Percentiles rank a stretch among this genome's conserved stretches.
phyloP scores from a whole-genome alignment of 129 eudicot genomes.

The Chrysanthemum lavandulifolium region DNA sequence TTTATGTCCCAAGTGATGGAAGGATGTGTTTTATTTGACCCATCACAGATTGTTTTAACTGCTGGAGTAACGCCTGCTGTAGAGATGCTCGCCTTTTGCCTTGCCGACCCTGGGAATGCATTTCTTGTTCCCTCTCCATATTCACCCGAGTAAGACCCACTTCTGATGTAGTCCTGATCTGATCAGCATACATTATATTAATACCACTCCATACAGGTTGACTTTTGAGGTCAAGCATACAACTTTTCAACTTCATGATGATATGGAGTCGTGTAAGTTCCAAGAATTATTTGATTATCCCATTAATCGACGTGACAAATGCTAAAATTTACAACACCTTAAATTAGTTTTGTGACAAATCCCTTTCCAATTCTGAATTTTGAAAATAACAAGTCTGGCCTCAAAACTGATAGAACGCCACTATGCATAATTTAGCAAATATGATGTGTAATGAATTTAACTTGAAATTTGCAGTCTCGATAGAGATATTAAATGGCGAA shows the following conservation, averaged over 20 bases:
- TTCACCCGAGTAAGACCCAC: conserved; percentile 61
- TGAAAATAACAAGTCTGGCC: conserved; percentile 32
- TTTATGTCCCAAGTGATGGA: conserved; percentile 71
- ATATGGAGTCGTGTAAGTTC: conserved; percentile 34
- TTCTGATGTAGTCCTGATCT: not conserved
- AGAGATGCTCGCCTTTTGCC: conserved; percentile 76
- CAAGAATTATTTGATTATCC: conserved; percentile 27
- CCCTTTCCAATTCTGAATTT: conserved; percentile 24
- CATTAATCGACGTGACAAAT: conserved; percentile 22
- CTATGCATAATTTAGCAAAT: not conserved
- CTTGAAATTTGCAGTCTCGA: conserved; percentile 52
- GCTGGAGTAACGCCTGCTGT: conserved; percentile 74
- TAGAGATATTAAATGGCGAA: conserved; percentile 86
- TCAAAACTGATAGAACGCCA: conserved; percentile 15
- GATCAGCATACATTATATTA: conserved; percentile 9
- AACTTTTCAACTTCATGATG: conserved; percentile 40
- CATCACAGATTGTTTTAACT: conserved; percentile 66
- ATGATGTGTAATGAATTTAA: conserved; percentile 17
- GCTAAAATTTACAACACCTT: conserved; percentile 3
- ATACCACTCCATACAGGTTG: conserved; percentile 35
- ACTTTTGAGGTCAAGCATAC: conserved; percentile 43
- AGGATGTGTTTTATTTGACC: conserved; percentile 44
- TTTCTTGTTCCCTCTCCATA: conserved; percentile 93
- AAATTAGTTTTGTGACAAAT: not conserved
- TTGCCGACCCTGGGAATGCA: conserved; percentile 84